Evolutionary conservation across 2,329 filamentous ascomycete genomes (phyloP).

Genomic region (Dactylellina leptospora): DNA sequence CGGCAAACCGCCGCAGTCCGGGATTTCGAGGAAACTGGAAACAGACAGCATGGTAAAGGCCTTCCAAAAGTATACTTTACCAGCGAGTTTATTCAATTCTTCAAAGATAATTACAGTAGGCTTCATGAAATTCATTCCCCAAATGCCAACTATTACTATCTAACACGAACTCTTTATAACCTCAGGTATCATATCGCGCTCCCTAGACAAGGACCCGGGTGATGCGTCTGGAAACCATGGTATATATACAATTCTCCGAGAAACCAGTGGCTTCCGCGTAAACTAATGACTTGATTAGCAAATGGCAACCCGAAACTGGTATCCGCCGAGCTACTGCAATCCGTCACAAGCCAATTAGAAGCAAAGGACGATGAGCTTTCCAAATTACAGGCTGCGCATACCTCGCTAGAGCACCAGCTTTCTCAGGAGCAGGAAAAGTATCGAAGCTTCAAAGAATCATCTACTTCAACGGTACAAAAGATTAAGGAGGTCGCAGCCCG

Average conservation of each 20-base stretch:
- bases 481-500: constrained; percentile 49
- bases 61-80: constrained; percentile 87
- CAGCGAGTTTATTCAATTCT: constrained; percentile 84
- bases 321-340: constrained; percentile 91
- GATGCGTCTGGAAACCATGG: constrained; percentile 31
- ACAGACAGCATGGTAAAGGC: constrained; percentile 60
- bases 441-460: constrained; percentile 54
- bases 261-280: background rate
- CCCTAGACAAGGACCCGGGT: constrained; percentile 32
- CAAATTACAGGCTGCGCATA: constrained; percentile 67
- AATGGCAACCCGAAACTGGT: constrained; percentile 87
- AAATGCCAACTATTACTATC: background rate
- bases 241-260: background rate
- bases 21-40: constrained; percentile 78
- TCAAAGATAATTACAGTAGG: constrained; percentile 89
- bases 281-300: constrained; percentile 62
- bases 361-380: constrained; percentile 73
- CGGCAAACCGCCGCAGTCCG: constrained; percentile 80
- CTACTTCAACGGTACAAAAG: constrained; percentile 50
- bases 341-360: constrained; percentile 77
- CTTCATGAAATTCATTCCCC: background rate
- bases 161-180: background rate
- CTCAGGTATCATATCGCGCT: constrained; percentile 36
- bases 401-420: constrained; percentile 66
- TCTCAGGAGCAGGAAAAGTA: constrained; percentile 55